Base-by-base conservation (phyloP, 495 filamentous ascomycete species). In the Penicillium parvum region DNA sequence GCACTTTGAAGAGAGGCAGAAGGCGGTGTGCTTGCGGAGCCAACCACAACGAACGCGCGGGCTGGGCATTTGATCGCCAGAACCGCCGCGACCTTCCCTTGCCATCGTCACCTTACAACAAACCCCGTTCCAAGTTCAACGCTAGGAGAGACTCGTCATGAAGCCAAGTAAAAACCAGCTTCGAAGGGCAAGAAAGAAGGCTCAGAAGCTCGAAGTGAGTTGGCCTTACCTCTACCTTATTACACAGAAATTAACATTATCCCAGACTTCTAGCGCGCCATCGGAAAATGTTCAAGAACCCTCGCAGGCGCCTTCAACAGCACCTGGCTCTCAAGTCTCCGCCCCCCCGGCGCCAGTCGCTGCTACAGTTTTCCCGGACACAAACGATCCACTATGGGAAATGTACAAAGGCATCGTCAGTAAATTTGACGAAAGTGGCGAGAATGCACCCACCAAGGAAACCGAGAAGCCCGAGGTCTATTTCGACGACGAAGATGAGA, bases 181-280 rank as follows among this genome's bases (percentile, higher is more conserved):
- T 58, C 76, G 85, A 60, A 78, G 85, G 58, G 89, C 89, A 21
- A 89, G 88, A 75, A 95, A 88, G 73, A 96, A 95, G 78, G 85
- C 85, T 40, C 76, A 86, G 50, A 86, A 88, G 66, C 40, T 32
- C 12, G 51, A 61, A 49, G 55, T 65, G 50, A 56, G 61, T 15
- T 56, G 5, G 37, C 25, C 11, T 27, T 15, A 32, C 32, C 12
- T 33, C 21, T 17, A n/a, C 26, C 17, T n/a, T n/a, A 18, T 4
- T 11, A 18, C 25, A 20, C 17, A 42, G 32, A 33, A 42, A 15
- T 39, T 68, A 36, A 55, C 35, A 38, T 26, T 30, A 34, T 29
- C 15, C 9, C 29, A 54, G 50, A 28, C 27, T 37, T 29, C 34
- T 3, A 38, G 14, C 15, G 32, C 30, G n/a, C 21, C 35, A 16